Base-by-base conservation (phyloP, 2,329 filamentous ascomycete species). In the Fusarium avenaceum region DNA sequence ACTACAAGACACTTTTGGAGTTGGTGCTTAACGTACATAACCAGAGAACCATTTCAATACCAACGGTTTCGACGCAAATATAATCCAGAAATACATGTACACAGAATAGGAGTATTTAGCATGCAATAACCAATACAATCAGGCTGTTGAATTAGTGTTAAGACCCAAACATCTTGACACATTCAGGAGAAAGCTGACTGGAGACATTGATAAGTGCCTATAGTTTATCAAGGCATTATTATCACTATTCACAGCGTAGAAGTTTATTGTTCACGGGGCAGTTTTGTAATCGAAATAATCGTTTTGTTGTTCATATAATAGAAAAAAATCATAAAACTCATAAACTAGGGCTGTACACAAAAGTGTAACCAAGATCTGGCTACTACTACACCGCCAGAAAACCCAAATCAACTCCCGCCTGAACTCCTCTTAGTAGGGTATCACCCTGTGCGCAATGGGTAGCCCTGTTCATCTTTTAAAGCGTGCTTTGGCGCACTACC, bases 301-400 rank as follows among this genome's bases (percentile, higher is more conserved):
- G 58, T 65, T 72, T 62, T 70, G 50, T 66, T 73, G 67, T 69
- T 73, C 52, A 71, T 74, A 49, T 65, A 63, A 69, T 71, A 30
- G 54, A 56, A 71, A 72, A 22, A 69, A 72, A 67, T 74, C 72
- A 73, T 74, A 65, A 66, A 64, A 63, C 65, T 70, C 69, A 66
- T 73, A 68, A 55, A 61, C 61, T 66, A 62, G 63, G 64, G 53
- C 58, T 63, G 69, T 65, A 66, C 72, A 72, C 48, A 69, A 62
- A 61, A 55, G 59, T 55, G 60, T 65, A 65, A 61, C 64, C 66
- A 65, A 65, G 63, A 60, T 62, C 65, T 71, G 58, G 70, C 60
- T 65, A 63, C 63, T 64, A 69, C 72, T 66, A 63, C 67, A 71
- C 72, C 67, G 48, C 72, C 61, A 58, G 52, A 59, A 63, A 71